These are phyloP conservation scores for Lanmaoa rubissima DNA, from an alignment of 768 basidiomycete genomes.

Conservation along the genomic window DNA sequence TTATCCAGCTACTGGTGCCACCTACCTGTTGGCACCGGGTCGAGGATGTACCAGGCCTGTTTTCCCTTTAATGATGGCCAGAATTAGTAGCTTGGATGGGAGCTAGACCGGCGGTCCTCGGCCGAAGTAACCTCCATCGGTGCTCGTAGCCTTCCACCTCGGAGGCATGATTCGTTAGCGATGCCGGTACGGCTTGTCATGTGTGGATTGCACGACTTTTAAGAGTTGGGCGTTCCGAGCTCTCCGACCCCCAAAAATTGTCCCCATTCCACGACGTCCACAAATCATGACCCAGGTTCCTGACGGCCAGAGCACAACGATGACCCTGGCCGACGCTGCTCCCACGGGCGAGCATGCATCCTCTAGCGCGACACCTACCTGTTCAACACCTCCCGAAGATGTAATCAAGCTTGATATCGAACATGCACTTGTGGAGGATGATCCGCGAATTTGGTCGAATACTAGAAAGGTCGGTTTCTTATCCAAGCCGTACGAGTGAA, in stretches of 20 bases:
- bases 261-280: neutral
- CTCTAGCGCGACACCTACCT: neutral
- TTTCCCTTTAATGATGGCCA: neutral
- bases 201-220: neutral
- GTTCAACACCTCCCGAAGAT: neutral
- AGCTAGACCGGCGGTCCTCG: conserved; percentile 2
- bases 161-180: neutral
- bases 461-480: conserved; percentile 48
- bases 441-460: conserved; percentile 60
- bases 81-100: neutral
- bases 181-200: neutral
- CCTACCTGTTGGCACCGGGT: neutral
- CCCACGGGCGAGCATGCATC: no score
- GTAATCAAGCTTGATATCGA: conserved; percentile 34
- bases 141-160: neutral
- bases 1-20: neutral
- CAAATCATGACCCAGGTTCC: conserved; percentile 7
- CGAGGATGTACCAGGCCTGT: neutral
- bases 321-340: neutral
- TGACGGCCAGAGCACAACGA: neutral
- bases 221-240: conserved; percentile 2
- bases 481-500: neutral
- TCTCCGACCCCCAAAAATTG: neutral
- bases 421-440: conserved; percentile 50
- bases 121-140: conserved; percentile 1